These are phyloP conservation scores for Aureobasidium sp. DNA, from an alignment of 2,329 filamentous ascomycete genomes.

Conservation along the genomic window DNA sequence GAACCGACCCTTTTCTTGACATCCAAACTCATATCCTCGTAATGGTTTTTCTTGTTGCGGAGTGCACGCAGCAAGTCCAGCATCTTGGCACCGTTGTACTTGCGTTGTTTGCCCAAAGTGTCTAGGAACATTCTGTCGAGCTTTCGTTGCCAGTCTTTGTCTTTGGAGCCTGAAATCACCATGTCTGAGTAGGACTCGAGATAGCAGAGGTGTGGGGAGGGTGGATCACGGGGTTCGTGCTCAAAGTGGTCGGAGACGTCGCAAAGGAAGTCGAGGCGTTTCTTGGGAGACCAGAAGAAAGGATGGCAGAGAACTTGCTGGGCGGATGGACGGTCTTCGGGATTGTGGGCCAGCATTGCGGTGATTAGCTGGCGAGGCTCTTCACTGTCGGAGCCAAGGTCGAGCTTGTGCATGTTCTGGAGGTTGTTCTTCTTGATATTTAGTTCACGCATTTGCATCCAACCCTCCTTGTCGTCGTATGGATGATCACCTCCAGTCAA, in stretches of 20 bases:
- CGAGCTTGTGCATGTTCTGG: constrained; percentile 50
- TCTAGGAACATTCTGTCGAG: constrained; percentile 80
- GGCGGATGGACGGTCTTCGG: constrained; percentile 62
- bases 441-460: constrained; percentile 76
- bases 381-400: constrained; percentile 65
- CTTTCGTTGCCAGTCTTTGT: constrained; percentile 65
- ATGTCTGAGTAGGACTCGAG: constrained; percentile 39
- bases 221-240: constrained; percentile 78
- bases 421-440: constrained; percentile 91
- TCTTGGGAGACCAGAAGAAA: constrained; percentile 92
- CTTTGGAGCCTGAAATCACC: constrained; percentile 40
- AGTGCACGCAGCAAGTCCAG: constrained; percentile 82
- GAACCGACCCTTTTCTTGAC: constrained; percentile 68
- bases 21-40: constrained; percentile 84
- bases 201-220: constrained; percentile 57
- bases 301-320: constrained; percentile 81
- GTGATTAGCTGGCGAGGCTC: constrained; percentile 83
- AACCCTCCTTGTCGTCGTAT: constrained; percentile 88
- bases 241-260: constrained; percentile 96
- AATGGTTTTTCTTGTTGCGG: constrained; percentile 95
- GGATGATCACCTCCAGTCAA: constrained; percentile 86
- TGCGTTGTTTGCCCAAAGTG: constrained; percentile 85
- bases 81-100: constrained; percentile 79
- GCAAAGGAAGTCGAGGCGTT: constrained; percentile 85
- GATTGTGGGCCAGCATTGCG: constrained; percentile 66